Evolutionary conservation across 1,284 basidiomycete genomes (phyloP), one percentile per base, ranked within the genome.

Genomic region (Wolfiporia cocos): DNA sequence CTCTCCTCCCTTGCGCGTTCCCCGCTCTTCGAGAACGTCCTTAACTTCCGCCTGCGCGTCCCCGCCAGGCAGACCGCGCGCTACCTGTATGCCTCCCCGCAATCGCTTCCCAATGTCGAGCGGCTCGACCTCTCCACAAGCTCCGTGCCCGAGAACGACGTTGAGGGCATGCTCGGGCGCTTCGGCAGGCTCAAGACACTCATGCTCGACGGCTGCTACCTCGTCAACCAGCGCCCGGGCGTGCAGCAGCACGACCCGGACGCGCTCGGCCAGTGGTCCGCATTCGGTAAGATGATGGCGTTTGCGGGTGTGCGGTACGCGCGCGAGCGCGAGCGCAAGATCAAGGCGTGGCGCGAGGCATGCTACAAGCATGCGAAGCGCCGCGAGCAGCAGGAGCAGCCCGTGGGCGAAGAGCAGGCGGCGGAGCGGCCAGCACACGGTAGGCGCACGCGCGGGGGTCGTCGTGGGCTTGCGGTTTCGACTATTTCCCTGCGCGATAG

Each of bases 71-170:
- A 70, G 14, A 59, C 82, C n/a, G 67, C 65, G 1, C 62, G 61
- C 4, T 67, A 72, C 29, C 51, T 84, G 21, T 56, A 59, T 32
- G 41, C 54, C 23, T 49, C 59, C 44, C 52, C 67, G 30, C 41
- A 38, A 5, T 54, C 68, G 11, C 55, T 70, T 19, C 73, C 72
- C 1, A 46, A 50, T 21, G 51, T 78, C 19, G 58, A 68, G 34
- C 63, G 75, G 18, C 65, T 87, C 14, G 84, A 87, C 53, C 50
- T 86, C 19, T 79, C 78, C 0, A 82, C 80, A 1, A 76, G 71
- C 51, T 64, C 62, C 29, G 56, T 84, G 17, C 54, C 64, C 17
- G 66, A 70, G 37, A 39, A 53, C 0, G 78, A 82, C 39, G 54
- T 82, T 28, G 73, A 75, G 39, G 62, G 57, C 12, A 55, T 86